Percentiles rank a stretch among this genome's conserved stretches.
Conservation (phyloP, 2,329 filamentous ascomycete species). For the Fusarium ramigenum region DNA sequence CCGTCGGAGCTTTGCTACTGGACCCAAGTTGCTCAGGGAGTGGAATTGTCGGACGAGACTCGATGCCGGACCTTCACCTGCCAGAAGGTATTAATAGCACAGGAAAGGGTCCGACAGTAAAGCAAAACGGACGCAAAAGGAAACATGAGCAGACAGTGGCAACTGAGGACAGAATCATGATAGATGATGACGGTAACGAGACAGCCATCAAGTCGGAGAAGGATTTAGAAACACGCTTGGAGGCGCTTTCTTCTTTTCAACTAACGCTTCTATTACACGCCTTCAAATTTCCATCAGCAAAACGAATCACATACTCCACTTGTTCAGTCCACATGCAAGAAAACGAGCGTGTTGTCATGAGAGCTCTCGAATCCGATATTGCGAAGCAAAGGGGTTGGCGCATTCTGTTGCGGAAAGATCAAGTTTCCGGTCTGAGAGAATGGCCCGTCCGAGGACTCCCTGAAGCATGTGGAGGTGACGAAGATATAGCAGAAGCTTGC, state of each 20-base stretch:
- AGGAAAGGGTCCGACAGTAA: constrained; percentile 25
- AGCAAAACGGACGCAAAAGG: constrained; percentile 54
- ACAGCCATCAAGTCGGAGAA: constrained; percentile 62
- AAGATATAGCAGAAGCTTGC: constrained; percentile 74
- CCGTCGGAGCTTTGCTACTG: constrained; percentile 84
- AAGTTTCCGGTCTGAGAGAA: constrained; percentile 77
- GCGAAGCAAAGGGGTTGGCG: constrained; percentile 78
- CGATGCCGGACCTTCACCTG: constrained; percentile 74
- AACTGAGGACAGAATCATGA: constrained; percentile 50
- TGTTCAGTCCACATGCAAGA: constrained; percentile 89
- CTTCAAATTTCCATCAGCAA: constrained; percentile 79
- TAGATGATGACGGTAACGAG: constrained; percentile 68
- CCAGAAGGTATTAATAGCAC: constrained; percentile 47
- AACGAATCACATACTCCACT: constrained; percentile 88
- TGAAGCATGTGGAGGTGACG: constrained; percentile 59
- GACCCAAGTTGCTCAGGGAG: constrained; percentile 97
- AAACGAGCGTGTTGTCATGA: constrained; percentile 85
- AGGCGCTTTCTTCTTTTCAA: constrained; percentile 83
- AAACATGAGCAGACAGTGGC: constrained; percentile 53
- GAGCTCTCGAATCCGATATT: constrained; percentile 73
- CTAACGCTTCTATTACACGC: constrained; percentile 84
- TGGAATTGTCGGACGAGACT: constrained; percentile 90
- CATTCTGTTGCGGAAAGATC: constrained; percentile 75
- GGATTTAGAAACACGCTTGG: constrained; percentile 71
- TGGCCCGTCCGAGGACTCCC: constrained; percentile 76